Percentiles rank a stretch among this genome's conserved stretches.
Conservation (phyloP, 1,284 basidiomycete genomes). For the Irpex sp. region DNA sequence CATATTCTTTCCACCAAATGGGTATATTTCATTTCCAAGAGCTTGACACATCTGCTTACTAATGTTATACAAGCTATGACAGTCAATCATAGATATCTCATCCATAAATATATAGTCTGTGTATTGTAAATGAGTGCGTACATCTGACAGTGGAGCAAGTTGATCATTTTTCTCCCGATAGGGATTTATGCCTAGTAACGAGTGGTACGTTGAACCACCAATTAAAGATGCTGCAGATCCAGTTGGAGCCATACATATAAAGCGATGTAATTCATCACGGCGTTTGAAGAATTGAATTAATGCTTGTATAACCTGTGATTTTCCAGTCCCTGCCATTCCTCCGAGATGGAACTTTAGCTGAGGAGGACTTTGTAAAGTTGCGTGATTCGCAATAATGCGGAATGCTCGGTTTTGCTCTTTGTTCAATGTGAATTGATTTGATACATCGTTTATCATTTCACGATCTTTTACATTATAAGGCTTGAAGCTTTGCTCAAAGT, state of each 20-base stretch:
- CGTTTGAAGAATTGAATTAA: conserved; percentile 15
- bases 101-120: conserved; percentile 29
- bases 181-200: conserved; percentile 5
- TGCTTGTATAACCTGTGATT: conserved; percentile 30
- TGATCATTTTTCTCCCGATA: background rate
- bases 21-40: background rate
- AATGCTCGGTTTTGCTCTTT: too few relatives aligned
- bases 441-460: too few relatives aligned
- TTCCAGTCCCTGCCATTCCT: conserved; percentile 34
- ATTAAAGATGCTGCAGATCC: conserved; percentile 12
- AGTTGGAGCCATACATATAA: conserved; percentile 11
- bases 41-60: conserved; percentile 1
- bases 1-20: conserved; percentile 16
- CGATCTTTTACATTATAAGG: too few relatives aligned
- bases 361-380: background rate
- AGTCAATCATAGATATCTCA: conserved; percentile 21
- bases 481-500: too few relatives aligned
- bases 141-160: conserved; percentile 26
- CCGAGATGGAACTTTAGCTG: conserved; percentile 29
- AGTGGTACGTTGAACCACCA: conserved; percentile 14
- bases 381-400: background rate
- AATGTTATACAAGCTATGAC: conserved; percentile 12
- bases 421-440: too few relatives aligned
- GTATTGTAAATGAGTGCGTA: background rate
- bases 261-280: conserved; percentile 6